Evolutionary conservation across 1,139 yeast genomes (phyloP), one percentile per base, ranked within the genome.

Genomic region (Yamadazyma sp.): DNA sequence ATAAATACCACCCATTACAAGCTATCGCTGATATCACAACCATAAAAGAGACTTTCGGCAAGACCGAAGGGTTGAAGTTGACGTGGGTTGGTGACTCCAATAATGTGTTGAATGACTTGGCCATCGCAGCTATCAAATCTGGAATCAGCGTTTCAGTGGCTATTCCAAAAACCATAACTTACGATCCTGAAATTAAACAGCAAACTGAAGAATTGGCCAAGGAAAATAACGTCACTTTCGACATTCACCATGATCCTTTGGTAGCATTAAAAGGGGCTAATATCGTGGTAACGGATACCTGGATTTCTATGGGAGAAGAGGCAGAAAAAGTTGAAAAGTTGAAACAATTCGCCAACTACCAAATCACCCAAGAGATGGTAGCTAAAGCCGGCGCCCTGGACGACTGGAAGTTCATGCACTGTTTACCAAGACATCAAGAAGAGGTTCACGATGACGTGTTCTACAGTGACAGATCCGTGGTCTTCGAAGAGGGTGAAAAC

Each of bases 251-350:
- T 51, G 88, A 86, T 52, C 95, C 98, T 3, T 54, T 66, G 13
- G 67, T 57, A 13, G 96, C 97, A 0, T 78, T 88, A 41, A 70
- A 73, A 38, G 70, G 73, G 46, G 89, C 98, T 2, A 79, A 90
- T 56, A 71, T 92, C 28, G 62, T 92, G 16, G 98, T 92, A 35
- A 92, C 98, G n/a, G 98, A 92, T 54, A 92, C 98, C 4, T 92
- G 96, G 82, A 81, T 92, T 26, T 90, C 97, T 1, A 92, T 92
- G 98, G 98, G 98, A 43, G 92, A 92, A 68, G 98, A 92, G 61
- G 65, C 76, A 6, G 92, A 90, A 60, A 86, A 80, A 50, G 70
- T 61, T 33, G 69, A 73, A 42, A 86, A 90, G 47, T 68, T 92
- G 52, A 71, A 81, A 56, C 92, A 88, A 63, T 92, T 92, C 59